phyloP scores from a whole-genome alignment of 441 rosid genomes.

The Populus hybrid region DNA sequence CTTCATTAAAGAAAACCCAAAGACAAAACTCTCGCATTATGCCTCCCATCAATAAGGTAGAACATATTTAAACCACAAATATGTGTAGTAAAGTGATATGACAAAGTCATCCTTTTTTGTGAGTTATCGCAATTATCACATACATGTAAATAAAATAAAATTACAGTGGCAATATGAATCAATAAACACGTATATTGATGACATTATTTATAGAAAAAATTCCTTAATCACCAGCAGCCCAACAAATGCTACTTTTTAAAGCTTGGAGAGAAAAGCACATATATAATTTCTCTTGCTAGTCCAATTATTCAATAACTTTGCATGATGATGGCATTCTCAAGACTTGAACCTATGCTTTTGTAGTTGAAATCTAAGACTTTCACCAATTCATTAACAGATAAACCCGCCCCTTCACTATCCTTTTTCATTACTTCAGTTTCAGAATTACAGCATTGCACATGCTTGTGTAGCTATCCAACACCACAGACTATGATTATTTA shows the following conservation, averaged over 20 bases:
- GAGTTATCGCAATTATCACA: background rate
- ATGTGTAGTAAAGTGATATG: background rate
- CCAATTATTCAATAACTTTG: background rate
- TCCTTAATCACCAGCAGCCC: background rate
- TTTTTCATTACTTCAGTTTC: background rate
- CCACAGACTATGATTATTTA: background rate
- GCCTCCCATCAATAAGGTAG: constrained; percentile 12
- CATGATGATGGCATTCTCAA: background rate
- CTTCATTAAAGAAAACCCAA: constrained; percentile 11
- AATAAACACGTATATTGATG: background rate
- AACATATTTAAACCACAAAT: background rate
- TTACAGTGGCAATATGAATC: background rate
- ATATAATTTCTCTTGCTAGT: background rate
- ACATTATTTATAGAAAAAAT: no score
- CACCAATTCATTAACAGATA: background rate
- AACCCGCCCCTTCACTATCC: background rate
- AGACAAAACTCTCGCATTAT: background rate
- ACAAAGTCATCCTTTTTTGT: background rate
- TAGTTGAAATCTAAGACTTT: background rate
- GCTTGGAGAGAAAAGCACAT: background rate
- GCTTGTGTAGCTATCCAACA: background rate
- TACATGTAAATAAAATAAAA: background rate
- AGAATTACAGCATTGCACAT: background rate
- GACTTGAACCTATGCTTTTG: background rate
- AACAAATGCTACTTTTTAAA: background rate